Percentiles rank a stretch among this genome's conserved stretches.
These are phyloP conservation scores for Glaciozyma martinii DNA, from an alignment of 768 basidiomycete species.

Conservation along the genomic window DNA sequence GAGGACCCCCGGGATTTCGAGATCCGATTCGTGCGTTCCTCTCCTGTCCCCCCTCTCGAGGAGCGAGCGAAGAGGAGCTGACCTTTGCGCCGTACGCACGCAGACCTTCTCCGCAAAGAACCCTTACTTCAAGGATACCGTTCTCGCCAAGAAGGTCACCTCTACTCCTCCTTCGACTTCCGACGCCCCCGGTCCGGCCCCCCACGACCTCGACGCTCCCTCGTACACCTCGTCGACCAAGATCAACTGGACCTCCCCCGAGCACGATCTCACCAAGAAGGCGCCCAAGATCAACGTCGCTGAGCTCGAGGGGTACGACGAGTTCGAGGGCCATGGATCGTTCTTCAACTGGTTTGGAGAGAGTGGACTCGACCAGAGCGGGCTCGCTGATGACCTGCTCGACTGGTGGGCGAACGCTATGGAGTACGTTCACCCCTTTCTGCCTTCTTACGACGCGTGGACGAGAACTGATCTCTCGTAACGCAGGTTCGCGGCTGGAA, in stretches of 20 bases:
- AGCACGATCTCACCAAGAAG: constrained; percentile 29
- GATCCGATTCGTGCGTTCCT: constrained; percentile 16
- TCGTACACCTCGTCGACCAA: not conserved
- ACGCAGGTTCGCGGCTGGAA: constrained; percentile 26
- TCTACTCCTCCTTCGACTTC: constrained; percentile 11
- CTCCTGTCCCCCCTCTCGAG: too few species aligned
- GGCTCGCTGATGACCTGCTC: constrained; percentile 12
- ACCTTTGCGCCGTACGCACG: not conserved
- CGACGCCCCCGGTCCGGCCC: not conserved
- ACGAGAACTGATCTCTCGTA: too few species aligned
- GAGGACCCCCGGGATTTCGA: constrained; percentile 21
- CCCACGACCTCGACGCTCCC: constrained; percentile 22
- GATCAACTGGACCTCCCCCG: constrained; percentile 24
- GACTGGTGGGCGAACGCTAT: constrained; percentile 25
- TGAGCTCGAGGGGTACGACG: constrained; percentile 22
- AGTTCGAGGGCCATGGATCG: constrained; percentile 15
- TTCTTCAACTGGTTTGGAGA: constrained; percentile 24
- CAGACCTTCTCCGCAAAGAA: constrained; percentile 28
- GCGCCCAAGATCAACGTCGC: constrained; percentile 11
- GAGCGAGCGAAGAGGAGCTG: not conserved
- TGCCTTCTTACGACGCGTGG: not conserved
- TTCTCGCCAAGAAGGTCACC: constrained; percentile 14
- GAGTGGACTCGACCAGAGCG: constrained; percentile 18
- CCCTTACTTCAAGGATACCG: constrained; percentile 24
- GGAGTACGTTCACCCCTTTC: constrained; percentile 20